Evolutionary conservation across 768 basidiomycete genomes (phyloP), one percentile per base, ranked within the genome.

Genomic region (Suillus lakei): DNA sequence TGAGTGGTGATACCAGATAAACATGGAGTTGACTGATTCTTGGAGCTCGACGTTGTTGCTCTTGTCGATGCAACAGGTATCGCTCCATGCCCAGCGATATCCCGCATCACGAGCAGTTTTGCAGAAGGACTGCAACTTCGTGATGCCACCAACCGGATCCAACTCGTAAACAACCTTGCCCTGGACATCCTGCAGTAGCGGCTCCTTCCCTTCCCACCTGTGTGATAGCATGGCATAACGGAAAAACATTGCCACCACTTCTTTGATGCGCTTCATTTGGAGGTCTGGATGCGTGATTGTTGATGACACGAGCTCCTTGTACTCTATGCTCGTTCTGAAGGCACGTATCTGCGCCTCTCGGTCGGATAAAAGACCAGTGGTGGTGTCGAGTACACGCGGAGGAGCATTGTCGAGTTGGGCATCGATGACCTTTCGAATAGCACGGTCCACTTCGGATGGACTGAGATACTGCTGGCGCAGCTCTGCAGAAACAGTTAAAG

Each of bases 21-120:
- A 69, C 68, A 69, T 69, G 26, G 68, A 67, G 18, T 56, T 46
- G 23, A 69, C 58, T n/a, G 68, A 64, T 51, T 67, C 63, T 16
- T 58, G 41, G n/a, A 67, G 59, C 43, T 69, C 68, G 1, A 63
- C 50, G 28, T 63, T 65, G 44, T 63, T 69, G 63, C 36, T 34
- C 15, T 63, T 67, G 28, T 69, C 58, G 9, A 67, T 64, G n/a
- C 68, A 69, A 12, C 54, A 61, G 5, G 61, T 67, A n/a, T 66
- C 66, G 4, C 41, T 39, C 39, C 39, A 41, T 41, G 39, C 39
- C 39, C 39, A 41, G 39, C 39, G 6, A 18, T 41, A 16, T 6
- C 39, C 16, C 16, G 5, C 5, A 41, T 41, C 16, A 18, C 39
- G 39, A 41, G 16, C 16, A 2, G 16, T 41, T 18, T 41, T 41